These are phyloP conservation scores for Stachybotrys chlorohalonatus DNA, from an alignment of 2,329 filamentous ascomycete genomes.

Conservation along the genomic window DNA sequence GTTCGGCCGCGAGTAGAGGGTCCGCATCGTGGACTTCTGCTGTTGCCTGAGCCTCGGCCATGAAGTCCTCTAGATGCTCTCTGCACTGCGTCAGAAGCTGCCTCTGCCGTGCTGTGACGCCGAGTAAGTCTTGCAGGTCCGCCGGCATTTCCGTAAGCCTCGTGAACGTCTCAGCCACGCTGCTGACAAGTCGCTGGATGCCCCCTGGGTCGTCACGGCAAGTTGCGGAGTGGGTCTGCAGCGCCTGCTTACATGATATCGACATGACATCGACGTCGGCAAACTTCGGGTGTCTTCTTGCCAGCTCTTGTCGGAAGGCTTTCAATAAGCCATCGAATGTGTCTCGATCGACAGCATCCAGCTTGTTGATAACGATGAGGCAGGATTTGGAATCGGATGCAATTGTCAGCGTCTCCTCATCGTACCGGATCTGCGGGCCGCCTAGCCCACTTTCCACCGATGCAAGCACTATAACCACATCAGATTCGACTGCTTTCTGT, in stretches of 20 bases:
- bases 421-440: slow-evolving; percentile 37
- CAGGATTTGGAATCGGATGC: slow-evolving; percentile 38
- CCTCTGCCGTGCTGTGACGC: slow-evolving; percentile 83
- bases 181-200: slow-evolving; percentile 59
- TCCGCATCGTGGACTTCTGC: slow-evolving; percentile 47
- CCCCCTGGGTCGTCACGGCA: slow-evolving; percentile 46
- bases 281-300: slow-evolving; percentile 11
- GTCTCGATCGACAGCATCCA: slow-evolving; percentile 34
- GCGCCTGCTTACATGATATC: slow-evolving; percentile 61
- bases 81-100: slow-evolving; percentile 70
- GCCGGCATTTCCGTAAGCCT: slow-evolving; percentile 61
- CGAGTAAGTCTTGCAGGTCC: slow-evolving; percentile 74
- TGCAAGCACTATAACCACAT: slow-evolving; percentile 74
- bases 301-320: slow-evolving; percentile 23
- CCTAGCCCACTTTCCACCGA: slow-evolving; percentile 51
- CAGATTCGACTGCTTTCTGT: slow-evolving; percentile 70
- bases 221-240: slow-evolving; percentile 3
- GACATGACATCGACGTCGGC: slow-evolving; percentile 27
- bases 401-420: slow-evolving; percentile 45
- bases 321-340: slow-evolving; percentile 28
- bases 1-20: slow-evolving; percentile 83
- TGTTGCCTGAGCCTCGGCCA: slow-evolving; percentile 33
- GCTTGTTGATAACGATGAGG: slow-evolving; percentile 55
- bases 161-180: slow-evolving; percentile 59
- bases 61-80: slow-evolving; percentile 62